Conservation (phyloP, 768 basidiomycete species). For the Boletus speciosus region DNA sequence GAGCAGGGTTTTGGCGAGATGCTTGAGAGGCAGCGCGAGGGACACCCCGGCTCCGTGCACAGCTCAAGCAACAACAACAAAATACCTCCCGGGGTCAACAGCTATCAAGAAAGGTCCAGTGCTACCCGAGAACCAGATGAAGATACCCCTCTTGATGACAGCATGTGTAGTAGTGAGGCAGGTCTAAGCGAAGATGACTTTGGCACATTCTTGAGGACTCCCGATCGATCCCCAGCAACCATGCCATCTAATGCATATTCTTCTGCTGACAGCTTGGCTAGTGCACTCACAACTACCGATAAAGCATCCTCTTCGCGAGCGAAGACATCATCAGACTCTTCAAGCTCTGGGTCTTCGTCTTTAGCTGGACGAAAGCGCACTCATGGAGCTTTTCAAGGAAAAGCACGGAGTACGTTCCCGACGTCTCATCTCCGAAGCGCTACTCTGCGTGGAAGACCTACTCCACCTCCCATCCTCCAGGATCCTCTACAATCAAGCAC, state of each 20-base stretch:
- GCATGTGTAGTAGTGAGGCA: constrained; percentile 25
- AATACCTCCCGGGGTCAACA: constrained; percentile 39
- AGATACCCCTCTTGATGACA: constrained; percentile 23
- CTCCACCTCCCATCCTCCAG: neutral
- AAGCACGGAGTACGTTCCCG: neutral
- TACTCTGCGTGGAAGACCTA: constrained; percentile 27
- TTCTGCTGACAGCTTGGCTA: constrained; percentile 26
- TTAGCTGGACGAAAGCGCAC: constrained; percentile 42
- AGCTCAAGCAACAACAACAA: constrained; percentile 56
- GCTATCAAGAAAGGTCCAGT: neutral
- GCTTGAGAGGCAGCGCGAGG: constrained; percentile 65
- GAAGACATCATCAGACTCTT: constrained; percentile 42
- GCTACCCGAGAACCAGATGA: constrained; percentile 12
- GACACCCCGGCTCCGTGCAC: constrained; percentile 55
- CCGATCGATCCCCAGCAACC: constrained; percentile 34
- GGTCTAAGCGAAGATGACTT: constrained; percentile 51
- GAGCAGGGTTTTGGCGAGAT: constrained; percentile 64
- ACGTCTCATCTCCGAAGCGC: constrained; percentile 17
- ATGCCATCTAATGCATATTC: constrained; percentile 22
- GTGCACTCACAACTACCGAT: constrained; percentile 38
- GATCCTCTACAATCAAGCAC: constrained; percentile 20
- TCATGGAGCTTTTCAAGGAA: constrained; percentile 10
- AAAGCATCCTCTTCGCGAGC: constrained; percentile 38
- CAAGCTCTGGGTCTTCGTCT: constrained; percentile 36
- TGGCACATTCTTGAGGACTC: constrained; percentile 65